Conservation (phyloP, 192 early-diverging fungal species). For the Backusella circina region DNA sequence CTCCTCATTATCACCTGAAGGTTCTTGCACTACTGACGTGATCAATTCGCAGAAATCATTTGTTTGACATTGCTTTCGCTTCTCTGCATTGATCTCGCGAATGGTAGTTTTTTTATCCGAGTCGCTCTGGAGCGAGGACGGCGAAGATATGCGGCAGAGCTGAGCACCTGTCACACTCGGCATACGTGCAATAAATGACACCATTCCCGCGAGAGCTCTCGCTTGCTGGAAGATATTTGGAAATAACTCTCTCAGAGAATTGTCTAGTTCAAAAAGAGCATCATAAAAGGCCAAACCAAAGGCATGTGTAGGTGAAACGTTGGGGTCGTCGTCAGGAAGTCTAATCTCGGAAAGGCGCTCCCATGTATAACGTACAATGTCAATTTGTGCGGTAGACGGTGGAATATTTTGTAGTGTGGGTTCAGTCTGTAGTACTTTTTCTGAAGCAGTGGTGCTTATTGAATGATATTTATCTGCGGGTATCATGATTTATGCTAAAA, state of each 20-base stretch:
- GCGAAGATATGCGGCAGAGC: neutral
- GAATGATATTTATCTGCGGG: neutral
- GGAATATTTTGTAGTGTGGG: neutral
- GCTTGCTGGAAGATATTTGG: slow-evolving; percentile 20
- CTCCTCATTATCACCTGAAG: neutral
- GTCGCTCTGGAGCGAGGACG: neutral
- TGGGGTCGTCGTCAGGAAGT: slow-evolving; percentile 2
- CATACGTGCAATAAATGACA: slow-evolving; percentile 7
- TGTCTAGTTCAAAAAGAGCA: slow-evolving; percentile 14
- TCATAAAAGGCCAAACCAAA: slow-evolving; percentile 21
- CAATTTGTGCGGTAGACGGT: slow-evolving; percentile 13
- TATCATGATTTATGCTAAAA: neutral
- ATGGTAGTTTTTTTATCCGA: neutral
- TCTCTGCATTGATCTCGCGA: slow-evolving; percentile 6
- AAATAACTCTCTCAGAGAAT: slow-evolving; percentile 8
- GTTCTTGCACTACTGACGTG: neutral
- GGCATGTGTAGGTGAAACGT: slow-evolving; percentile 14
- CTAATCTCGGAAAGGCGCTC: slow-evolving; percentile 12
- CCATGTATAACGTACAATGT: slow-evolving; percentile 17
- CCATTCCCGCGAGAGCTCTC: slow-evolving; percentile 19
- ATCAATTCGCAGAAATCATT: neutral
- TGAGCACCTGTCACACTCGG: neutral
- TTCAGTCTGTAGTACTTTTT: neutral
- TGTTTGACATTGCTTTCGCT: neutral
- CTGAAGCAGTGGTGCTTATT: neutral